Evolutionary conservation across 805 yeast species (phyloP).

Genomic region (Millerozyma miso): DNA sequence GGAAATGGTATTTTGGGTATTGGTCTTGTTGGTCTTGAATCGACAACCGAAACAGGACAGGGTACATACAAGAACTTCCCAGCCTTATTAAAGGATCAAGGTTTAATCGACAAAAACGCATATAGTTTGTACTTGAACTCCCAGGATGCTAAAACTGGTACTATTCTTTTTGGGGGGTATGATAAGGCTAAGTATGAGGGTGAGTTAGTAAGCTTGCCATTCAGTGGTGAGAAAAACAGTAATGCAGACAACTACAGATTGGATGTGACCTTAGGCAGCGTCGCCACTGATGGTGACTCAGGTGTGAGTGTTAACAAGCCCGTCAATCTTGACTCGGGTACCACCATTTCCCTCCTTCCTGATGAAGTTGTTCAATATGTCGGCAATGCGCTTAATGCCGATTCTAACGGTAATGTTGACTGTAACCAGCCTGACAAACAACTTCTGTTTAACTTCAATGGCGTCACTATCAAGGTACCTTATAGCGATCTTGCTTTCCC

Average conservation of each 20-base stretch:
- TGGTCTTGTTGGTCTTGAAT: constrained; percentile 52
- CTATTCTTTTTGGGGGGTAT: constrained; percentile 24
- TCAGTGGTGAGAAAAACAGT: constrained; percentile 9
- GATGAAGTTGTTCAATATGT: neutral
- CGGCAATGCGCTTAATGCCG: neutral
- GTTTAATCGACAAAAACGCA: constrained; percentile 29
- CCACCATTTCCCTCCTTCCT: constrained; percentile 50
- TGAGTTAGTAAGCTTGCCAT: constrained; percentile 18
- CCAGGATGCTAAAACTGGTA: constrained; percentile 18
- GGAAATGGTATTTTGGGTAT: constrained; percentile 22
- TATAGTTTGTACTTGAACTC: constrained; percentile 36
- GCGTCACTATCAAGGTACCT: neutral
- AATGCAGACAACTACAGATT: constrained; percentile 7
- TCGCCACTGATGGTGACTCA: neutral
- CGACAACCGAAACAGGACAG: constrained; percentile 31
- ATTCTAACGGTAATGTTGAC: neutral
- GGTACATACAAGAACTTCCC: constrained; percentile 31
- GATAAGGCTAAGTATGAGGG: constrained; percentile 24
- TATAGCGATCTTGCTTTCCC: neutral
- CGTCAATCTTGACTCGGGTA: constrained; percentile 12
- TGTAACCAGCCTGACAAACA: neutral
- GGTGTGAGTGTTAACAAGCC: constrained; percentile 1
- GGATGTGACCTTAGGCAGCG: constrained; percentile 2
- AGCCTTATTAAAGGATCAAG: constrained; percentile 25
- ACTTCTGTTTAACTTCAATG: neutral